Conservation (phyloP, 208 protist species). For the Polymyxa betae region DNA sequence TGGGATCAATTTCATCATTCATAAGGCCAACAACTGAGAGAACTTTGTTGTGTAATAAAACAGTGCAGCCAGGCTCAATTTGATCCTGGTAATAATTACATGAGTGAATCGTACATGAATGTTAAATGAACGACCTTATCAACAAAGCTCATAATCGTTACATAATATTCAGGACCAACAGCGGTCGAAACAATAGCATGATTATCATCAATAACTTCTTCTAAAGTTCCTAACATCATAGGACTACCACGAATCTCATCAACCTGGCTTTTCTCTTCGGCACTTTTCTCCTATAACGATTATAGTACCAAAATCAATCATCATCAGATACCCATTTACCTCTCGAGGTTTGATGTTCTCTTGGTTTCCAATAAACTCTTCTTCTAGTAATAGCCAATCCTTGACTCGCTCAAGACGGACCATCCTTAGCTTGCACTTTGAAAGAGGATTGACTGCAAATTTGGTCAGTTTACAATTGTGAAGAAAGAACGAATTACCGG, state of each 20-base stretch:
- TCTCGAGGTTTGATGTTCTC: constrained; percentile 82
- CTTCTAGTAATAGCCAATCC: constrained; percentile 98
- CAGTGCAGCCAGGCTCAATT: constrained; percentile 93
- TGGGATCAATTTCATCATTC: constrained; percentile 95
- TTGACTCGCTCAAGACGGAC: constrained; percentile 97
- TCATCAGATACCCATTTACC: constrained; percentile 53
- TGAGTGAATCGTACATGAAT: neutral
- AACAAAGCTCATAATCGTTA: constrained; percentile 97
- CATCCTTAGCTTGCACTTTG: constrained; percentile 94
- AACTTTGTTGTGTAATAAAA: constrained; percentile 94
- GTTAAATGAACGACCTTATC: constrained; percentile 85
- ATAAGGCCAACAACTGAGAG: constrained; percentile 95
- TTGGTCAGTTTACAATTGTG: neutral
- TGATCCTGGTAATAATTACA: constrained; percentile 71
- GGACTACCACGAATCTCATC: constrained; percentile 97
- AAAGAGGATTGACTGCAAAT: constrained; percentile 81
- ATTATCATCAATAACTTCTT: constrained; percentile 99
- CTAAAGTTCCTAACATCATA: constrained; percentile 94
- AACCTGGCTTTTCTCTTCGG: constrained; percentile 90
- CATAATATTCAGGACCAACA: constrained; percentile 96
- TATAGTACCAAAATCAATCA: neutral
- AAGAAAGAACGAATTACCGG: constrained; percentile 68
- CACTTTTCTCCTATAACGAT: neutral
- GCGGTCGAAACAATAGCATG: constrained; percentile 95
- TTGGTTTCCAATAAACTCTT: constrained; percentile 96